Base-by-base conservation (phyloP, 2,329 filamentous ascomycete species). In the Didymella exigua region DNA sequence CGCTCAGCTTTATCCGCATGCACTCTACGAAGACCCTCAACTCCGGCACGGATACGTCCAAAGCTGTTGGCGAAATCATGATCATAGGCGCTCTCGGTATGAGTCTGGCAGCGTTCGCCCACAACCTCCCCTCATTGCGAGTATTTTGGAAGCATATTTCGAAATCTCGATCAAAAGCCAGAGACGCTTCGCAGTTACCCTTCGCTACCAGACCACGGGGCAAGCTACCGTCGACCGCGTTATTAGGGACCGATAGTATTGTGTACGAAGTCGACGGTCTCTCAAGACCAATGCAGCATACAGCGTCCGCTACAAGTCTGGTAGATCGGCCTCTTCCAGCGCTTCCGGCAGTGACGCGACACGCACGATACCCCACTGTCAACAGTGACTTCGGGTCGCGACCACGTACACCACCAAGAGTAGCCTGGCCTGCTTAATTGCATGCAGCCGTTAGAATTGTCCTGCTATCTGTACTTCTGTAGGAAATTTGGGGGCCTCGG, bases 1-100 rank as follows among this genome's bases (percentile, higher is more conserved):
- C 29, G 24, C 14, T 58, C 21, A 34, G 41, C 41, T 42, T 49
- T 19, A 38, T 58, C n/a, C 55, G 49, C n/a, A 23, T 58, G 19
- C 30, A 50, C 23, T 21, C 45, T 9, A 24, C 54, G 13, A 13
- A 21, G 11, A 27, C 26, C 7, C 30, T 54, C n/a, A 54, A 11
- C 18, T 26, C 50, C 1, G 24, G 19, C 19, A 43, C 21, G 6
- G 7, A 44, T 11, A 52, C 31, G 2, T 37, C 38, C 5, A 27
- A 4, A 10, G 41, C 23, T 4, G 36, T 58, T 3, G 55, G 55
- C 4, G 45, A 58, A 30, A 47, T 31, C 3, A 46, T 58, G 27
- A 54, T 58, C 5, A 30, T 50, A 4, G 49, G 44, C 2, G 40
- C 45, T 1, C 49, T 58, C 1, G 55, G 48, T 11, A 27, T 58